Evolutionary conservation across 805 yeast genomes (phyloP), one percentile per base, ranked within the genome.

Genomic region (Candida yuanshanica): DNA sequence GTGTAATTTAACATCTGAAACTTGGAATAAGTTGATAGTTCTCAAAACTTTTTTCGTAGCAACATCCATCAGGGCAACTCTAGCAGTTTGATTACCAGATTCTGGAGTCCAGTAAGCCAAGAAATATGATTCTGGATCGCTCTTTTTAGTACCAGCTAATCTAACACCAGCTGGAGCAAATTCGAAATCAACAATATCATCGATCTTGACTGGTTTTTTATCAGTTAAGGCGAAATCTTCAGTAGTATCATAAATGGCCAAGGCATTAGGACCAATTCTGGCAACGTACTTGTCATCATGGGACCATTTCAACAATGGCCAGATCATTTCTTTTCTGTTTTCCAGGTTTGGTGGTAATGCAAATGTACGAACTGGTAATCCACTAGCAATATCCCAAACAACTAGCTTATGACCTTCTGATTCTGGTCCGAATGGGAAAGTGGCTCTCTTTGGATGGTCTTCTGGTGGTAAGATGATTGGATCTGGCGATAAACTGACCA

Each of bases 291-390:
- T 81, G 66, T 87, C 95, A 66, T 93, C 95, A 56, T 69, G 73
- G 35, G 97, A 87, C 98, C 98, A 93, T 68, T 89, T 89, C 63
- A 93, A 81, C 56, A 91, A 77, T 37, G 99, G 99, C 99, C 99
- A 93, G 47, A 83, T 79, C 80, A 81, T 77, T 45, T 74, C 78
- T 66, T 75, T 78, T 65, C 75, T 75, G 36, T 65, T 62, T 58
- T 80, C 81, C 59, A 82, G 69, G 58, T 77, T 72, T 47, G 87
- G 85, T 45, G 91, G 86, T 56, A 91, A 72, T 23, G 96, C 95
- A 75, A 93, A 91, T 13, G 97, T 85, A 63, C 95, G 80, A 47
- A 81, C 79, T 37, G 91, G 86, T 48, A 84, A 73, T 48, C 93
- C 91, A 22, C 95, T 80, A 45, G 74, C 69, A 54, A 90, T 70